Percentiles rank a stretch among this genome's conserved stretches.
Conservation (phyloP, 805 yeast species). For the Kuraishia capsulata region DNA sequence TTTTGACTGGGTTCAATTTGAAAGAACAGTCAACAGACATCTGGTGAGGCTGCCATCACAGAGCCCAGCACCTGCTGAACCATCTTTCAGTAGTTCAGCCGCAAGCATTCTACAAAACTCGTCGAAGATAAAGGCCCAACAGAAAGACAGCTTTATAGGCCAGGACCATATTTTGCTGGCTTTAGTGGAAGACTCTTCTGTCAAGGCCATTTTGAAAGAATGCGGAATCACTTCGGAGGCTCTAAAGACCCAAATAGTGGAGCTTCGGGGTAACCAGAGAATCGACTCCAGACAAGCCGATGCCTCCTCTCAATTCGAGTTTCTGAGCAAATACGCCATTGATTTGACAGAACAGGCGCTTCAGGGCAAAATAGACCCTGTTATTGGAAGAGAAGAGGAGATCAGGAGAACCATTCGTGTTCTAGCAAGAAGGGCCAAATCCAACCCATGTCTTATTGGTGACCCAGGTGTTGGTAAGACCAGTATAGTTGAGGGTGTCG, state of each 20-base stretch:
- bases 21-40: conserved; percentile 70
- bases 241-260: conserved; percentile 67
- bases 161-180: conserved; percentile 92
- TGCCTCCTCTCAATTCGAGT: conserved; percentile 76
- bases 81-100: conserved; percentile 66
- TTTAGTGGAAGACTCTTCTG: conserved; percentile 65
- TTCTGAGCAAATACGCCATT: conserved; percentile 79
- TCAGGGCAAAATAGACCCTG: conserved; percentile 94
- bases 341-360: conserved; percentile 92
- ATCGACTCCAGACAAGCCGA: conserved; percentile 94
- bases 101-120: conserved; percentile 71
- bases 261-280: conserved; percentile 81
- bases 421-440: conserved; percentile 92
- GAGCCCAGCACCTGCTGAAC: conserved; percentile 79
- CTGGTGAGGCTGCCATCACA: conserved; percentile 83
- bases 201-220: conserved; percentile 67
- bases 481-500: conserved; percentile 96
- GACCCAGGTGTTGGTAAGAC: conserved; percentile 99
- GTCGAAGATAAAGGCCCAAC: conserved; percentile 69
- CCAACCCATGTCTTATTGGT: conserved; percentile 94
- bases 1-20: conserved; percentile 76
- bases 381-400: conserved; percentile 98
- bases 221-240: conserved; percentile 59
- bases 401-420: conserved; percentile 92
- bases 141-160: conserved; percentile 85